A percentile compares a stretch with the other conserved stretches of the same genome.
These are phyloP conservation scores for Bothriochloa decipiens DNA, from an alignment of 176 grass and related monocot species.

Conservation along the genomic window DNA sequence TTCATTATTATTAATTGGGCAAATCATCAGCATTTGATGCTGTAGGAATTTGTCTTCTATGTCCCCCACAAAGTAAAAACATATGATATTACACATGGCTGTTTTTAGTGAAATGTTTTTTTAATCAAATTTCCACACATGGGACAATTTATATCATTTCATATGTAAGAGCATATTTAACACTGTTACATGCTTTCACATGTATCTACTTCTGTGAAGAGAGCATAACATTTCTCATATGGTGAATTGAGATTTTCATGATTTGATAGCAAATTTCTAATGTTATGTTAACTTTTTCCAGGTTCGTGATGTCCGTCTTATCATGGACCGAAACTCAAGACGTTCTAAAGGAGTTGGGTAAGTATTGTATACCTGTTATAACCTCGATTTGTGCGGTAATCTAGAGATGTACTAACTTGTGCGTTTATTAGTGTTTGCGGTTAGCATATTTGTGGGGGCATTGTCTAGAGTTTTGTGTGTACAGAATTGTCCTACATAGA, in stretches of 20 bases:
- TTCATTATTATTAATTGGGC: background rate
- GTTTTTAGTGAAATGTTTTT: background rate
- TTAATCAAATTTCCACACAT: background rate
- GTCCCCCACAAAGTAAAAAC: too few relatives aligned
- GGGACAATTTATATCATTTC: too few relatives aligned
- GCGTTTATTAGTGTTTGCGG: background rate
- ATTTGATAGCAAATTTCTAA: conserved; percentile 3
- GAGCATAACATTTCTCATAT: conserved; percentile 1
- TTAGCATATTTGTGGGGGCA: background rate
- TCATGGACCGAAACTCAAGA: conserved; percentile 95
- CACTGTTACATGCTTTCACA: background rate
- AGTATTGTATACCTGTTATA: conserved; percentile 31
- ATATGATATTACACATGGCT: background rate
- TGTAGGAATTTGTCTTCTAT: background rate
- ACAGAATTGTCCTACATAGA: background rate
- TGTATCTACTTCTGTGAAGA: background rate
- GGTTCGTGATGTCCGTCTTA: conserved; percentile 98
- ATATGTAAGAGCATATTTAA: background rate
- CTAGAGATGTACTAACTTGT: background rate
- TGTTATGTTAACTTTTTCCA: conserved; percentile 36
- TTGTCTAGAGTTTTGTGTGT: background rate
- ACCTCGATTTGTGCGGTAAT: conserved; percentile 2
- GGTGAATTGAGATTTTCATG: background rate
- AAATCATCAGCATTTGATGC: background rate
- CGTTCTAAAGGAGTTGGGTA: conserved; percentile 99